These are phyloP conservation scores for Solanum paucissectum DNA, from an alignment of 257 asterid genomes.

Conservation along the genomic window DNA sequence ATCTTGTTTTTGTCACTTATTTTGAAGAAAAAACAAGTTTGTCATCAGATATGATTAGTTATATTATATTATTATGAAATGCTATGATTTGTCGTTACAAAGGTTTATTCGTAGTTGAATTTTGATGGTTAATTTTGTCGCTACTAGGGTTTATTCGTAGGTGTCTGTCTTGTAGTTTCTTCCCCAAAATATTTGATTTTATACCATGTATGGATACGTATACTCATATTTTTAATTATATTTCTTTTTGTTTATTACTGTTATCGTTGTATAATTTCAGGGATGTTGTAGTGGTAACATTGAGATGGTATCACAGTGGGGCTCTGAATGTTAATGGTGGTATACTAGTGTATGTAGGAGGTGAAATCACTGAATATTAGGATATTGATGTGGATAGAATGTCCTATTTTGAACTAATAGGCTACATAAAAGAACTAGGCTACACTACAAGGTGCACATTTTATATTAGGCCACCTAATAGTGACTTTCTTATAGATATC, in stretches of 20 bases:
- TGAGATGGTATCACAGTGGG: background rate
- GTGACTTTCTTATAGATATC: background rate
- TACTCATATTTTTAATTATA: too few relatives aligned
- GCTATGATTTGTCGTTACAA: background rate
- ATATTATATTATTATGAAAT: too few relatives aligned
- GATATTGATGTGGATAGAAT: background rate
- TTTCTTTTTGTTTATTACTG: too few relatives aligned
- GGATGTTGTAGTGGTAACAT: background rate
- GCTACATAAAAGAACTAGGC: background rate
- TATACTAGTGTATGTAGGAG: too few relatives aligned
- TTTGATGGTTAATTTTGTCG: background rate
- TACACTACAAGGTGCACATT: background rate
- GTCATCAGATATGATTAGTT: too few relatives aligned
- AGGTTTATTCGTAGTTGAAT: too few relatives aligned
- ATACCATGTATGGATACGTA: too few relatives aligned
- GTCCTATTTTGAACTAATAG: too few relatives aligned
- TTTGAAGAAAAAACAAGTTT: too few relatives aligned
- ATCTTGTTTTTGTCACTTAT: background rate
- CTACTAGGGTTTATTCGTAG: background rate
- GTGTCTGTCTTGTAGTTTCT: background rate
- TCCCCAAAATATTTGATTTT: too few relatives aligned
- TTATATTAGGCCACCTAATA: background rate
- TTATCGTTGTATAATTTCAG: background rate
- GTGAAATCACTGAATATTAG: too few relatives aligned
- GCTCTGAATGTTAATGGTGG: background rate